Percentiles rank a stretch among this genome's conserved stretches.
Evolutionary conservation across 345 rosid genomes (phyloP).

Genomic region (Eucalyptus guilfoylei): DNA sequence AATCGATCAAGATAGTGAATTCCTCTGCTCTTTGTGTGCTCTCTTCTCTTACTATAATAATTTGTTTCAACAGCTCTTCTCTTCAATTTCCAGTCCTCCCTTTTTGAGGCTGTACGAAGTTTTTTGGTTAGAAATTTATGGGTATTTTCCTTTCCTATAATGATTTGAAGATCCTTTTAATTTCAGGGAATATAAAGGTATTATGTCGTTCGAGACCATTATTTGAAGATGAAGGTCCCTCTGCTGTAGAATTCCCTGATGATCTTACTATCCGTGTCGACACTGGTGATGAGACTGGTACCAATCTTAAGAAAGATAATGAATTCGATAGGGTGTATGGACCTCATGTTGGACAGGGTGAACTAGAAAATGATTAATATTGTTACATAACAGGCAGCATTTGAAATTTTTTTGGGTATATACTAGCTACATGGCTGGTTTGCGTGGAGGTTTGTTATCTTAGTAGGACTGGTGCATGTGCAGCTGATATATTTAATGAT

Average conservation of each 20-base stretch:
- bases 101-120: neutral
- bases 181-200: slow-evolving; percentile 72
- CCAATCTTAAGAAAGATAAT: slow-evolving; percentile 84
- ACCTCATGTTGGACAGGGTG: slow-evolving; percentile 97
- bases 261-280: slow-evolving; percentile 58
- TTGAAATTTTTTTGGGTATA: neutral
- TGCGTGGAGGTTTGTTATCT: neutral
- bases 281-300: slow-evolving; percentile 50
- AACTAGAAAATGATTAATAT: neutral
- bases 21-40: neutral
- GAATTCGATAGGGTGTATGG: slow-evolving; percentile 91
- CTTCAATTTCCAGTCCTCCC: neutral
- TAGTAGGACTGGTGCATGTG: neutral
- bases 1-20: neutral
- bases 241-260: slow-evolving; percentile 79
- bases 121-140: neutral
- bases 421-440: neutral
- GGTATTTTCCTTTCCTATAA: neutral
- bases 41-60: neutral
- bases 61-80: neutral
- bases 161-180: neutral
- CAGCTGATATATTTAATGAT: slow-evolving; percentile 80
- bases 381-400: neutral
- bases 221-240: slow-evolving; percentile 86
- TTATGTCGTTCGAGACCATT: slow-evolving; percentile 58